Base-by-base conservation (phyloP, 495 filamentous ascomycete genomes). In the Penicillium canariense region DNA sequence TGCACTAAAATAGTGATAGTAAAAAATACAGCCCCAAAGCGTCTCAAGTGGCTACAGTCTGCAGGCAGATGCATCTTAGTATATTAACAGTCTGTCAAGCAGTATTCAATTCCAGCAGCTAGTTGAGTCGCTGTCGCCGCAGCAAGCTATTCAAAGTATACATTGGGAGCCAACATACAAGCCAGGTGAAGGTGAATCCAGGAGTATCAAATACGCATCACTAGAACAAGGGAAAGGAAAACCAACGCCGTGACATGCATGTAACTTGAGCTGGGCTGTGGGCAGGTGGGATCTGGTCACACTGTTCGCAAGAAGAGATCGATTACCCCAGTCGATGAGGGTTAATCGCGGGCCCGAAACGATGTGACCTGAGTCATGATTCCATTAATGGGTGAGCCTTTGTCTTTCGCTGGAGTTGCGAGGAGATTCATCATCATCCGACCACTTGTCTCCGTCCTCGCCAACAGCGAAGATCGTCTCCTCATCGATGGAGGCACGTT, bases 381-480 rank as follows among this genome's bases (percentile, higher is more conserved):
- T 25, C 25, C 11, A 14, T 53, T 54, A 50, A 26, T 56, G 50
- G 4, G 89, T 91, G 47, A 96, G 77, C 54, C 83, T 81, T 30
- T 81, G 75, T 50, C 79, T 74, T 61, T 88, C 84, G 38, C 73
- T 71, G 10, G 76, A 83, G 55, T 81, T 78, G 26, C 76, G 71
- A 14, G 78, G 76, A 6, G 79, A 77, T 42, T 83, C 78, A 40
- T 86, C 83, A 27, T 79, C 76, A 14, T 89, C 88, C 25, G 81
- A 83, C 71, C 83, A 88, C 64, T 86, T 87, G 61, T 91, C 90
- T 11, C 80, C 88, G 10, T 66, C 71, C 50, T 94, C 91, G 12
- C 91, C 91, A 5, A 97, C 89, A 6, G 91, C 92, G 64, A 97
- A 97, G 45, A 97, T 91, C 0, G 91, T 94, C 74, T 97, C 91